Conservation (phyloP, 2,329 filamentous ascomycete species). For the Ceratocystis variospora region DNA sequence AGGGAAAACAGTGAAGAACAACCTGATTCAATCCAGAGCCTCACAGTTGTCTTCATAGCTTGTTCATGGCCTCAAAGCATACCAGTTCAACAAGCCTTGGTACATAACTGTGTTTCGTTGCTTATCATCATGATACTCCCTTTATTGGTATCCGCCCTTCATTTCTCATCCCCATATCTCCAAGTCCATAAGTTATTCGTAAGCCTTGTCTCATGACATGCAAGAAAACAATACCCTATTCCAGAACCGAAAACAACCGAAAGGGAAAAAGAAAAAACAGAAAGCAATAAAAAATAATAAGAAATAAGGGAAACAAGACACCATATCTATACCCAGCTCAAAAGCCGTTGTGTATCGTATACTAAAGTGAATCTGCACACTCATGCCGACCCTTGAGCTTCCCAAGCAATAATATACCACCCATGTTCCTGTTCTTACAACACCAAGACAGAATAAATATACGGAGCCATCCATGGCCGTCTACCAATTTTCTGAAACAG, state of each 20-base stretch:
- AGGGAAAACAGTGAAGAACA: background rate
- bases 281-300: background rate
- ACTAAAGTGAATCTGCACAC: background rate
- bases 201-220: background rate
- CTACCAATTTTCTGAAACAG: conserved; percentile 14
- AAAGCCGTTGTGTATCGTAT: background rate
- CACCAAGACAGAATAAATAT: background rate
- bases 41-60: background rate
- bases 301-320: background rate
- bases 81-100: no score
- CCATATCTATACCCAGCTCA: background rate
- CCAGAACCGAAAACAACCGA: background rate
- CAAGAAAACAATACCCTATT: background rate
- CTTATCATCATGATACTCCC: background rate
- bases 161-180: background rate
- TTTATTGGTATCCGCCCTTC: background rate
- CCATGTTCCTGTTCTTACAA: no score
- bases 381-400: background rate
- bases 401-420: no score
- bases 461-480: background rate
- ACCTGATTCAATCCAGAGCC: background rate
- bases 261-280: conserved; percentile 1
- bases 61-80: background rate
- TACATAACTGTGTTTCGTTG: background rate
- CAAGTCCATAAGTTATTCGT: background rate